phyloP scores from a whole-genome alignment of 768 basidiomycete species.

The Candolleomyces aberdarensis region DNA sequence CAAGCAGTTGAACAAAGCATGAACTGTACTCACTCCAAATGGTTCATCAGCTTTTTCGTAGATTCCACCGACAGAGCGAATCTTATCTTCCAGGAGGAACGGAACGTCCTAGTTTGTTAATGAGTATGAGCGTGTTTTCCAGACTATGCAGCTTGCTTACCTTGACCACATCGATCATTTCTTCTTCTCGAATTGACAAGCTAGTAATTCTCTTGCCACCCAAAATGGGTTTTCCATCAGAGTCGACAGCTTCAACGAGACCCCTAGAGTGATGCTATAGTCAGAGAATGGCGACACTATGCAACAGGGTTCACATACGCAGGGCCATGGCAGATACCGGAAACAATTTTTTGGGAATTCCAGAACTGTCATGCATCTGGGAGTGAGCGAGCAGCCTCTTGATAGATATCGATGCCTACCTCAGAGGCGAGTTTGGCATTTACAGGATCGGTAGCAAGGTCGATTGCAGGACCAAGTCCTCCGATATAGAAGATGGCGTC shows the following conservation, averaged over 20 bases:
- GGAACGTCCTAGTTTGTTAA: conserved; percentile 44
- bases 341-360: conserved; percentile 58
- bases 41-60: conserved; percentile 56
- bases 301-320: conserved; percentile 39
- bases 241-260: conserved; percentile 54
- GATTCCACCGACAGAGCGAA: conserved; percentile 57
- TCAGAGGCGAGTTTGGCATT: conserved; percentile 58
- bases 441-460: conserved; percentile 54
- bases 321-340: conserved; percentile 81
- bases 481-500: conserved; percentile 77
- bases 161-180: conserved; percentile 40
- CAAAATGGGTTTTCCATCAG: conserved; percentile 62
- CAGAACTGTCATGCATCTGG: conserved; percentile 49
- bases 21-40: conserved; percentile 48
- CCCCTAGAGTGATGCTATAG: conserved; percentile 33
- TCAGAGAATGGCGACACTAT: neutral
- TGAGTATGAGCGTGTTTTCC: neutral
- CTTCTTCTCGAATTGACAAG: conserved; percentile 73
- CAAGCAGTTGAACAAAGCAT: neutral
- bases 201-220: conserved; percentile 56
- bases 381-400: neutral
- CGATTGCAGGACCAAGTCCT: conserved; percentile 75
- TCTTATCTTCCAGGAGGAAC: conserved; percentile 68
- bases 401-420: conserved; percentile 29
- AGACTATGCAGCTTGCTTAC: conserved; percentile 21